Evolutionary conservation across 2,329 filamentous ascomycete genomes (phyloP).

Genomic region (Fusarium coicis): DNA sequence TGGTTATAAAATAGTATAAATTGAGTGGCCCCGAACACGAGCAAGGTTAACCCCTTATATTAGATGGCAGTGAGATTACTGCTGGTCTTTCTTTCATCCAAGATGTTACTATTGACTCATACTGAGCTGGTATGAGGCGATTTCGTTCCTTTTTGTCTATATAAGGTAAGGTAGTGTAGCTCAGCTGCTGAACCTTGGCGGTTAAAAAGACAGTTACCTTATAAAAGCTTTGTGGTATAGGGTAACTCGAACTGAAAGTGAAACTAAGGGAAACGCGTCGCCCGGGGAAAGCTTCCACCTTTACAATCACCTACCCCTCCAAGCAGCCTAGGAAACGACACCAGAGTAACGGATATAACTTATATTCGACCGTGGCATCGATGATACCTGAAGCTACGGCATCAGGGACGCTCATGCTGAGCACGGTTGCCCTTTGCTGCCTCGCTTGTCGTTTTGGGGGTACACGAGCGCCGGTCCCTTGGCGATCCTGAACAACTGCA

Average conservation of each 20-base stretch:
- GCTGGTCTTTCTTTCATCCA: not conserved
- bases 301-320: not conserved
- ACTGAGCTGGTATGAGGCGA: too few species aligned
- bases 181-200: not conserved
- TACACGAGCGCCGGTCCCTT: not conserved
- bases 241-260: constrained; percentile 3
- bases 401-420: not conserved
- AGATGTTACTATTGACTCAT: not conserved
- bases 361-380: not conserved
- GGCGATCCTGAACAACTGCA: not conserved
- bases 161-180: not conserved
- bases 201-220: not conserved
- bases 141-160: not conserved
- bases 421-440: not conserved
- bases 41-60: not conserved
- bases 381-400: too few species aligned
- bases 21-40: not conserved
- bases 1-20: not conserved
- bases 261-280: not conserved
- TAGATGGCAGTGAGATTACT: not conserved
- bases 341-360: not conserved
- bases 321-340: not conserved
- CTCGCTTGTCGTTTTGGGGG: constrained; percentile 3
- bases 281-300: not conserved
- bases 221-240: not conserved